Base-by-base conservation (phyloP, 106 monocot genomes). In the Dendrobium officinale region DNA sequence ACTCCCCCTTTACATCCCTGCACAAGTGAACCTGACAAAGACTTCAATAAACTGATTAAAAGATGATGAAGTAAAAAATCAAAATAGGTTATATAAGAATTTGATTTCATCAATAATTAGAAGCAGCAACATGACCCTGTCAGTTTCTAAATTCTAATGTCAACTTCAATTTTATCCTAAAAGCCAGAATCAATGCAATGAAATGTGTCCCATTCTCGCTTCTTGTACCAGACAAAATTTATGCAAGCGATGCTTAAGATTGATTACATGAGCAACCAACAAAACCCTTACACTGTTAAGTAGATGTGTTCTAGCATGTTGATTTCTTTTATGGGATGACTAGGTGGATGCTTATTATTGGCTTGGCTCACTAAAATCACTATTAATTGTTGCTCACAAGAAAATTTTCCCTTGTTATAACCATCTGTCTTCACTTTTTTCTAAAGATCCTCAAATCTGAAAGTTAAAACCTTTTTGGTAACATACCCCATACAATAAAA, bases 1-100 rank as follows among this genome's bases (percentile, higher is more conserved):
- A 59, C 19, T 90, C 90, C 59, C 98, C 98, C 44, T 86, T 86
- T 54, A 48, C 55, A 73, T 95, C 91, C 88, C 95, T 95, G 91
- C 95, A 78, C 80, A 99, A 85, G 78, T 83, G 82, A 56, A 86
- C 87, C 98, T 99, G 89, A 79, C 79, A 78, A 55, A 78, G 58
- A 79, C 75, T 87, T 82, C 42, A 80, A 88, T 86, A 72, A 85
- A 66, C 4, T 83, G 83, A 55, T 67, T 45, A 41, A 87, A 19
- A 42, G 8, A 26, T 76, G 75, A 75, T 15, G 16, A 51, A 22
- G 49, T 51, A 29, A 77, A 77, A 6, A 68, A 27, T 9, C 29
- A 68, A 45, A 45, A 26, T 27, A 31, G 67, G 31, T 3, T 68
- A 27, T 27, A 68, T 27, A 29, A 19, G 67, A 68, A 68, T 10